Base-by-base conservation (phyloP, 129 eudicot species). In the Flaveria trinervia region DNA sequence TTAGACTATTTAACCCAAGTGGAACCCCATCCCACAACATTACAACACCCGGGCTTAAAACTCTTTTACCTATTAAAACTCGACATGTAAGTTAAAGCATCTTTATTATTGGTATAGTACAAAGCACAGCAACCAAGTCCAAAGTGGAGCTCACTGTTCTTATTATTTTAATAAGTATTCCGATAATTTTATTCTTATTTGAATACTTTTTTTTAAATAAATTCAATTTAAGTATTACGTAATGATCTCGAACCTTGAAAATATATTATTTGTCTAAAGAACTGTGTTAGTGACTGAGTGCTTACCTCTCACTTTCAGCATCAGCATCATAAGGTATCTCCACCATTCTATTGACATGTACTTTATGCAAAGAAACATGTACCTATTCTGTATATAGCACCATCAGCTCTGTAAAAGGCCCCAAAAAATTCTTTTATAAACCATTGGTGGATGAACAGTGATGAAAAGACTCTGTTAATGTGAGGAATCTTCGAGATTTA, bases 301-400 rank as follows among this genome's bases (percentile, higher is more conserved):
- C 79, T 56, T 45, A 65, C 30, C 83, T 65, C 75, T 80, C 83
- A 45, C 80, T 67, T 51, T 74, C 76, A 74, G 79, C 83, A 79
- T 59, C 82, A 61, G 65, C 83, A 79, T 59, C 77, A 61, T 68
- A 73, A 73, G 75, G 83, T 44, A 80, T 66, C 75, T 67, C 59
- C 4, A 44, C 83, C 74, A 73, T 73, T 80, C 79, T 2, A 52
- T 4, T 0, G 20, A 64, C 26, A 45, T 80, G 71, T 80, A 67
- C 80, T 2, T 44, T 30, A 67, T 33, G 75, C 76, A 26, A 9
- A 10, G 4, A 30, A 46, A 46, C 80, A 14, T 56, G 76, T 74
- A 52, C 62, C 1, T 48, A 17, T 55, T 44, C 75, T 67, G 71
- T 25, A 17, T 26, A 28, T 67, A 10, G 46, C 33, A 65, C 1